Evolutionary conservation across 495 filamentous ascomycete genomes (phyloP).

Genomic region (Hypomontagnella monticulosa): DNA sequence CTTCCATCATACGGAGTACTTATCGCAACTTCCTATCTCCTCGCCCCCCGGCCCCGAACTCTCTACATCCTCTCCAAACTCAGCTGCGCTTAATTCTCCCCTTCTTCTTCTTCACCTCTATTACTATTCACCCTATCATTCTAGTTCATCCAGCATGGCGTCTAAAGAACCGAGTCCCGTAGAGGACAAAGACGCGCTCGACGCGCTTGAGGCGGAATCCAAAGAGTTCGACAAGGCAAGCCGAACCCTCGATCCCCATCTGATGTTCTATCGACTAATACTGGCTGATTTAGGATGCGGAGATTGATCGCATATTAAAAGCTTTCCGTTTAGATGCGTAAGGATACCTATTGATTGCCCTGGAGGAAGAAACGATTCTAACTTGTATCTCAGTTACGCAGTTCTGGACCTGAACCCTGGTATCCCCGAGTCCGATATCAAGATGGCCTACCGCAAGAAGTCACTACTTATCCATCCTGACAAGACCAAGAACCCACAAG

Average conservation of each 20-base stretch:
- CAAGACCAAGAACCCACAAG: conserved; percentile 90
- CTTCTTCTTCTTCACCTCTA: not conserved
- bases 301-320: conserved; percentile 93
- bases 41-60: conserved; percentile 10
- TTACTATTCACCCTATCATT: not conserved
- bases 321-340: conserved; percentile 70
- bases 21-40: conserved; percentile 32
- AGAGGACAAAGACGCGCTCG: conserved; percentile 83
- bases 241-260: not conserved
- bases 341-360: conserved; percentile 5
- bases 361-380: conserved; percentile 2
- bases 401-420: conserved; percentile 96
- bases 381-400: conserved; percentile 71
- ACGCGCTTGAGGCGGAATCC: conserved; percentile 83
- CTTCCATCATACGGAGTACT: not conserved
- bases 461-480: conserved; percentile 98
- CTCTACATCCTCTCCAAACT: conserved; percentile 3
- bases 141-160: conserved; percentile 18
- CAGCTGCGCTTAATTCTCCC: not conserved
- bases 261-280: conserved; percentile 19
- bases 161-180: conserved; percentile 23
- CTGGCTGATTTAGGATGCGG: conserved; percentile 74
- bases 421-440: conserved; percentile 96
- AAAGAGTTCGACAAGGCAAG: conserved; percentile 89
- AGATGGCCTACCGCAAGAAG: conserved; percentile 90